A percentile compares a stretch with the other conserved stretches of the same genome.
Conservation (phyloP, 2,329 filamentous ascomycete species). For the Pseudomassariella vexata region DNA sequence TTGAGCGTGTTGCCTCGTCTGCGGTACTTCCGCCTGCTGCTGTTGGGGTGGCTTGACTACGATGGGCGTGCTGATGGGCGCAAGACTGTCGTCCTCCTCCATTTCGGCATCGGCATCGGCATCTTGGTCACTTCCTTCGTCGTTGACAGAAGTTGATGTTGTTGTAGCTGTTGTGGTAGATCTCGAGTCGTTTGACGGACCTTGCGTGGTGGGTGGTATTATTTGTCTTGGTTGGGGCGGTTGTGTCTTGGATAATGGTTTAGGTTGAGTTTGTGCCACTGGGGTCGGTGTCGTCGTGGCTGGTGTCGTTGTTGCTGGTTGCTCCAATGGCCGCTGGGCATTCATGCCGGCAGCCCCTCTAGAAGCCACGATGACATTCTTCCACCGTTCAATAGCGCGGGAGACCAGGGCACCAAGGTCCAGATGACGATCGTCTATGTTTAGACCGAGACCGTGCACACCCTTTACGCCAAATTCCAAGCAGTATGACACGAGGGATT, state of each 20-base stretch:
- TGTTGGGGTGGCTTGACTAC: conserved; percentile 26
- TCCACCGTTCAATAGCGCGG: conserved; percentile 57
- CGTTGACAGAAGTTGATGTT: conserved; percentile 32
- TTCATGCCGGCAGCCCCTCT: conserved; percentile 43
- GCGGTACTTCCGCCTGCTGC: conserved; percentile 36
- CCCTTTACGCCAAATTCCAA: conserved; percentile 39
- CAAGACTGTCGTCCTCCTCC: conserved; percentile 53
- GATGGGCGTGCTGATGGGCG: conserved; percentile 38
- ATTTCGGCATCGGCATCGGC: conserved; percentile 40
- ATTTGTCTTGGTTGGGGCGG: conserved; percentile 13
- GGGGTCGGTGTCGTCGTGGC: conserved; percentile 14
- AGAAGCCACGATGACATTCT: conserved; percentile 49
- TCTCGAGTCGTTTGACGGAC: conserved; percentile 8
- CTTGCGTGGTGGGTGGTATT: conserved; percentile 9
- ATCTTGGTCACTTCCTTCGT: conserved; percentile 41
- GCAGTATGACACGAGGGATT: conserved; percentile 39
- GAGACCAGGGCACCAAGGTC: conserved; percentile 48
- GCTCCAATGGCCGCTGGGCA: conserved; percentile 43
- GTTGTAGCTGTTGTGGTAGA: conserved; percentile 19
- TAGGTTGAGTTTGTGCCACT: conserved; percentile 9
- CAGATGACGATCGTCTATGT: conserved; percentile 43
- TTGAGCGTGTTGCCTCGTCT: conserved; percentile 32
- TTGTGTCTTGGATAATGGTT: conserved; percentile 10
- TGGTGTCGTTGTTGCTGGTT: conserved; percentile 16
- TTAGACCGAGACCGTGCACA: conserved; percentile 36